Evolutionary conservation across 2,329 filamentous ascomycete species (phyloP), one percentile per base, ranked within the genome.

Genomic region (Ascochyta koolunga): DNA sequence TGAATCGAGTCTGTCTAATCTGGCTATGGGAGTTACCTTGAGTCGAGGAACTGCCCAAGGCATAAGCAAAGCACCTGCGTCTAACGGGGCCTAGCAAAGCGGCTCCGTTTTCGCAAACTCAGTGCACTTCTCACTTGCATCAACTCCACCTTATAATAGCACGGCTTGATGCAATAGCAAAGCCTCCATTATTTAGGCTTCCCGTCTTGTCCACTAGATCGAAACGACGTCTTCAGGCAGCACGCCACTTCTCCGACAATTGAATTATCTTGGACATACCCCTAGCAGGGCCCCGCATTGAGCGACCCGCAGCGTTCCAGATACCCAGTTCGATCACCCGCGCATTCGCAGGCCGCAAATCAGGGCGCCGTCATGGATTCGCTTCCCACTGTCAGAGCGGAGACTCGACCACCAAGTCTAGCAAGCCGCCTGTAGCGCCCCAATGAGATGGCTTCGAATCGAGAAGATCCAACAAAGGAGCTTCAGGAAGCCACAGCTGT

Each of bases 241-340:
- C n/a, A 54, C 57, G 46, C 50, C 45, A 48, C 36, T 41, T 29
- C 39, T 43, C 24, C 53, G 22, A 46, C 36, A 25, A 27, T 24
- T 21, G 45, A 54, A 56, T 48, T 44, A 56, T 31, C 19, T 31
- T 42, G 45, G 32, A 53, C 29, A 35, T 41, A 44, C 32, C 41
- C 40, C 49, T 38, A 54, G 44, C 44, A 53, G 48, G 49, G 52
- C 49, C 15, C 44, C 42, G 53, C 33, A 50, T 41, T 24, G 36
- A 51, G 50, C 53, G 47, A 50, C 41, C 49, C 44, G 54, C 50
- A 51, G 53, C 21, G 38, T 29, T 54, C 43, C 32, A 31, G 22
- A 6, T 21, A 21, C 25, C 44, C n/a, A 39, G 10, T 54, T 37
- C 6, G 41, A 41, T 19, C 40, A 41, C 31, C 31, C 46, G 46